Evolutionary conservation across 306 rosid genomes (phyloP).

Genomic region (Chamaecrista fasciculata): DNA sequence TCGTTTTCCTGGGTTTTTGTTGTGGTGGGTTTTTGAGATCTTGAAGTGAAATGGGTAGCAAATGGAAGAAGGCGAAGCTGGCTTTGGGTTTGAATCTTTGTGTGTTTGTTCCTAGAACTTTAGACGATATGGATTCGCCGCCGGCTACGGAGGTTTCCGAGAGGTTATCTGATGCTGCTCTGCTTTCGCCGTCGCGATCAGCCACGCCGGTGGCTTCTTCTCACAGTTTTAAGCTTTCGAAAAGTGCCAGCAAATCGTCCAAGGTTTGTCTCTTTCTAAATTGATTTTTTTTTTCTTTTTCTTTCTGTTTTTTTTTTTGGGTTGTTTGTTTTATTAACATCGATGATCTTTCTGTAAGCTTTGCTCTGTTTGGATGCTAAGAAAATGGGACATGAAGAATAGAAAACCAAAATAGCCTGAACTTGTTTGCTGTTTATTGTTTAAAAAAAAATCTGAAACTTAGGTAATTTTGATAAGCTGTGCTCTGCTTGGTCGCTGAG

Average conservation of each 20-base stretch:
- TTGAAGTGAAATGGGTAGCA: conserved; percentile 70
- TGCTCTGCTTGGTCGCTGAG: conserved; percentile 18
- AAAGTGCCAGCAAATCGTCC: conserved; percentile 47
- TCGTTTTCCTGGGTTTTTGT: conserved; percentile 1
- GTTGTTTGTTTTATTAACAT: neutral
- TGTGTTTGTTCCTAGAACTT: conserved; percentile 72
- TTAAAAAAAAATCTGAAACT: too few species aligned
- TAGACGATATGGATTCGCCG: conserved; percentile 56
- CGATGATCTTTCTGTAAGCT: neutral
- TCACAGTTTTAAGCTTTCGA: conserved; percentile 33
- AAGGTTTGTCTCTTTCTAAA: conserved; percentile 38
- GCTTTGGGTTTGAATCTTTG: conserved; percentile 85
- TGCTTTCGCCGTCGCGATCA: conserved; percentile 64
- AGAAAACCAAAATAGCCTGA: neutral
- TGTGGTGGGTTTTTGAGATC: conserved; percentile 36
- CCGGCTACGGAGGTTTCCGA: conserved; percentile 54
- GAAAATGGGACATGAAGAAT: neutral
- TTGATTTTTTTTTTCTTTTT: too few species aligned
- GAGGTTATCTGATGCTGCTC: conserved; percentile 77
- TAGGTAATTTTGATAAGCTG: neutral
- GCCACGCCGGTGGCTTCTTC: conserved; percentile 39
- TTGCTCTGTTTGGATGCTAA: neutral
- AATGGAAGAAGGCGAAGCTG: conserved; percentile 90
- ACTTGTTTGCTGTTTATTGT: neutral
- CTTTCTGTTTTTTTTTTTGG: neutral